phyloP scores from a whole-genome alignment of 2,329 filamentous ascomycete species.

The Gaeumannomyces tritici region DNA sequence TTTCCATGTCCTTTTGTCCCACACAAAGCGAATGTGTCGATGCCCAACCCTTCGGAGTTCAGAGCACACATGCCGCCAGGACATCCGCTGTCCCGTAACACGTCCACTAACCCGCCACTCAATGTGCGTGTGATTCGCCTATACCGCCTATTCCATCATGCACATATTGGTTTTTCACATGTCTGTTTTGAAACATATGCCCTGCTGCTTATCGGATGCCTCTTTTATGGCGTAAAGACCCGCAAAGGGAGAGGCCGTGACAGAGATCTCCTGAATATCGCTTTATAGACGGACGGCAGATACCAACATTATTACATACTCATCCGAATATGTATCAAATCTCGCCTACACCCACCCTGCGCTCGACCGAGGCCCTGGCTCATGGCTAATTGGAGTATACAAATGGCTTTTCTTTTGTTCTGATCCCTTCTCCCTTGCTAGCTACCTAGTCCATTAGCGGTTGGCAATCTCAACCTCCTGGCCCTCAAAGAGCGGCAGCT shows the following conservation, averaged over 20 bases:
- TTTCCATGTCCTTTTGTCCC: not conserved
- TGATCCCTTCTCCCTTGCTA: not conserved
- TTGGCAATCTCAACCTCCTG: slow-evolving; percentile 48
- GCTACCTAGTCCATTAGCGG: not conserved
- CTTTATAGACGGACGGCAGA: too few species aligned
- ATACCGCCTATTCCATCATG: too few species aligned
- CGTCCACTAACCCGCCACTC: not conserved
- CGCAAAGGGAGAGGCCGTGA: too few species aligned
- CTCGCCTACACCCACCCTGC: not conserved
- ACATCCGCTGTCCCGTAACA: not conserved
- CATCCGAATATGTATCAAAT: not conserved
- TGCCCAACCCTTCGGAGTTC: not conserved
- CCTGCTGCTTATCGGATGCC: too few species aligned
- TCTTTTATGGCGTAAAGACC: too few species aligned
- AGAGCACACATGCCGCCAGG: not conserved
- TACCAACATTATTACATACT: not conserved
- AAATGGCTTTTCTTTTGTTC: not conserved
- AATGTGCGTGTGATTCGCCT: too few species aligned
- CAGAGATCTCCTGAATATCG: too few species aligned
- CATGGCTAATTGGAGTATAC: not conserved
- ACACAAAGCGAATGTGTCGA: not conserved
- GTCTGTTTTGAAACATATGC: too few species aligned
- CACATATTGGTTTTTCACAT: too few species aligned
- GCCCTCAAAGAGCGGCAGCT: slow-evolving; percentile 76
- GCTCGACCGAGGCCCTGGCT: too few species aligned